phyloP scores from a whole-genome alignment of 192 early-diverging fungal genomes.

The Gonapodya sp. region DNA sequence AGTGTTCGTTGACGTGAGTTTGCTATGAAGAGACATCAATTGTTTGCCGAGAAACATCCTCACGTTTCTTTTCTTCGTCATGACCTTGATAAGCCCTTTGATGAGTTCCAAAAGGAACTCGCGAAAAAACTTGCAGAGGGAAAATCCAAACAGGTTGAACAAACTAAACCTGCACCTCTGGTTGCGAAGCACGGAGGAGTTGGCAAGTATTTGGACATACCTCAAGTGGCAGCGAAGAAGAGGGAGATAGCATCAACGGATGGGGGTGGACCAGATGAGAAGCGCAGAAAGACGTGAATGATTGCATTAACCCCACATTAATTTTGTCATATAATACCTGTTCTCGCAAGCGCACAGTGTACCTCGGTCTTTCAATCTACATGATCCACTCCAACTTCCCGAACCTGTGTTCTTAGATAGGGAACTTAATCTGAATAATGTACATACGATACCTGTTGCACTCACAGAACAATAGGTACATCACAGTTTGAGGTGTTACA shows the following conservation, averaged over 20 bases:
- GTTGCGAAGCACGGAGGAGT: not conserved
- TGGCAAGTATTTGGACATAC: not conserved
- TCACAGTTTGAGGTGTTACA: no score
- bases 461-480: no score
- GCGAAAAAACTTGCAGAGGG: not conserved
- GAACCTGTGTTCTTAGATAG: no score
- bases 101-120: not conserved
- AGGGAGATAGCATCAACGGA: not conserved
- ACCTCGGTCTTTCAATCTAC: no score
- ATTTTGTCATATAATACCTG: no score
- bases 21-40: not conserved
- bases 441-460: no score
- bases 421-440: no score
- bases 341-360: no score
- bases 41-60: not conserved
- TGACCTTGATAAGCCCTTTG: not conserved
- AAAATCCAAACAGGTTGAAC: not conserved
- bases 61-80: not conserved
- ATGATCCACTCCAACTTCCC: no score
- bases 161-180: not conserved
- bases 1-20: conserved; percentile 58
- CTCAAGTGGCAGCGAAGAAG: not conserved
- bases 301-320: no score
- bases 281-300: not conserved
- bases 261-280: not conserved